Evolutionary conservation across 306 rosid species (phyloP).

Genomic region (Gastrolobium villosum): DNA sequence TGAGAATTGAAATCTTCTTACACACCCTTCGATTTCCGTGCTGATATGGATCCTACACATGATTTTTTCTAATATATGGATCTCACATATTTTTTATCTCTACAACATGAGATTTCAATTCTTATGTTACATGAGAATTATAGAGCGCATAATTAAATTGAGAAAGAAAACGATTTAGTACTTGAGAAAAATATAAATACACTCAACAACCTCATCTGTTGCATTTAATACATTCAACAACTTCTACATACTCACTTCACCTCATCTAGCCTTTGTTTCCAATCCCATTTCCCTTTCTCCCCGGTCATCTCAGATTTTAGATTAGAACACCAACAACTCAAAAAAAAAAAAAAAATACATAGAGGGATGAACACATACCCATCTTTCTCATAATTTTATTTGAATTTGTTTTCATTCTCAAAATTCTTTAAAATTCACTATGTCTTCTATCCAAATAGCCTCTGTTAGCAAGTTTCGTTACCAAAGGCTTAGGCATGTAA

Average conservation of each 20-base stretch:
- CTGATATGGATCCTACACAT: no score
- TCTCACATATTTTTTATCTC: no score
- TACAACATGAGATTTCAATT: no score
- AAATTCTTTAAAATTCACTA: slow-evolving; percentile 22
- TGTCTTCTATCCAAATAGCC: slow-evolving; percentile 50
- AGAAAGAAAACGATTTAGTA: neutral
- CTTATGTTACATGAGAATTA: no score
- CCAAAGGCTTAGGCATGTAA: slow-evolving; percentile 58
- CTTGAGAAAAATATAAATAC: slow-evolving; percentile 10
- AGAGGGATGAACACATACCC: neutral
- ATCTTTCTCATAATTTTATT: neutral
- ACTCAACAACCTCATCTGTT: slow-evolving; percentile 30
- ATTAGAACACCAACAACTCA: slow-evolving; percentile 37
- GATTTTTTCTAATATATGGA: no score
- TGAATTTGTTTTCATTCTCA: neutral
- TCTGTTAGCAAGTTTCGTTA: slow-evolving; percentile 53
- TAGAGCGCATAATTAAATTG: neutral
- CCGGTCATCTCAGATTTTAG: neutral
- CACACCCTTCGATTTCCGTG: no score
- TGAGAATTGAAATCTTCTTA: no score
- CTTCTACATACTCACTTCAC: slow-evolving; percentile 34
- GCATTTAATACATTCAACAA: slow-evolving; percentile 57
- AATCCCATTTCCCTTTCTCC: neutral
- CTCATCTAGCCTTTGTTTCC: neutral
- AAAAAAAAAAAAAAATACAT: neutral